Conservation (phyloP, 371 early-diverging fungal species). For the Mortierella sp. region DNA sequence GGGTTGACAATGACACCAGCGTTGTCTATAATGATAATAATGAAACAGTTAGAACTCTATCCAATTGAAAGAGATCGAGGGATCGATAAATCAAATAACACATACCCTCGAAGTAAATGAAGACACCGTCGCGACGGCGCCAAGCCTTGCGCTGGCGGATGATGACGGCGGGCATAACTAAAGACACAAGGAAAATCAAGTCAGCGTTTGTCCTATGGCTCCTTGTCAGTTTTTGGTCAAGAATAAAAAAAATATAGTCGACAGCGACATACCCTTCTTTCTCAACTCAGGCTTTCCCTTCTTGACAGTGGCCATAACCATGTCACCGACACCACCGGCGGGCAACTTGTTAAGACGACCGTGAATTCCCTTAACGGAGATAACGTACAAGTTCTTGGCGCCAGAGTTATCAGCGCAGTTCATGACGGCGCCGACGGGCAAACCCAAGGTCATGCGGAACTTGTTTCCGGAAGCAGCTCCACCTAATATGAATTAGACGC, state of each 20-base stretch:
- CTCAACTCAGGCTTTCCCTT: constrained; percentile 99
- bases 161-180: constrained; percentile 99
- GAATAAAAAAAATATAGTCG: not conserved
- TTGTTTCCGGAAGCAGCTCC: constrained; percentile 92
- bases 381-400: constrained; percentile 99
- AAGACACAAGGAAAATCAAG: not conserved
- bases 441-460: constrained; percentile 99
- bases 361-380: constrained; percentile 98
- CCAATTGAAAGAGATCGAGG: not conserved
- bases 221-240: not conserved
- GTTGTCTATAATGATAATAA: constrained; percentile 75
- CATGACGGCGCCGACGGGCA: constrained; percentile 99
- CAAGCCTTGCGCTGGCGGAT: constrained; percentile 99
- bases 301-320: constrained; percentile 99
- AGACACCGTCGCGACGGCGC: constrained; percentile 99
- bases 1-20: constrained; percentile 98
- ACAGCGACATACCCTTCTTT: constrained; percentile 91
- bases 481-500: constrained; percentile 30
- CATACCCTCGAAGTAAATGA: constrained; percentile 96
- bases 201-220: not conserved
- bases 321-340: constrained; percentile 99
- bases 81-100: not conserved
- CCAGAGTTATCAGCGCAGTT: constrained; percentile 99
- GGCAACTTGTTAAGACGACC: constrained; percentile 99
- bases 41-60: not conserved